phyloP scores from a whole-genome alignment of 2,329 filamentous ascomycete genomes.

The Pestalotiopsis sp. region DNA sequence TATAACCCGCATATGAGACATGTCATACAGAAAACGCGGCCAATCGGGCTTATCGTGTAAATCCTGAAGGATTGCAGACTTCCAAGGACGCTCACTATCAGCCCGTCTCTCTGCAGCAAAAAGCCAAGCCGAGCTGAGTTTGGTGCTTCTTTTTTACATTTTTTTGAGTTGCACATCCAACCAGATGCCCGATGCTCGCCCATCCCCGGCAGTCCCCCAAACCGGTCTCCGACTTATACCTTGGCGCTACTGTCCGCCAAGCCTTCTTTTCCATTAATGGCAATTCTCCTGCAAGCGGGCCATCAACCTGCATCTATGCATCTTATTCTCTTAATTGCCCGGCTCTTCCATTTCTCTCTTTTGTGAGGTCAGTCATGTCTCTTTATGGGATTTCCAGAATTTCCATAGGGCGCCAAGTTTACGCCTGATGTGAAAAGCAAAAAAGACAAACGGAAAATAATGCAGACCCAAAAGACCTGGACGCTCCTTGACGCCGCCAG shows the following conservation, averaged over 20 bases:
- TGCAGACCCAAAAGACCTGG: not conserved
- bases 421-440: not conserved
- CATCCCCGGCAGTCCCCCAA: not conserved
- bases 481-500: not conserved
- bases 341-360: too few relatives aligned
- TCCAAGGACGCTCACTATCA: not conserved
- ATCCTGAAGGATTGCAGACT: not conserved
- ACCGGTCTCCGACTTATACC: not conserved
- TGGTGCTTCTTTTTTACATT: not conserved
- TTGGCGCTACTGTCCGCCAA: not conserved
- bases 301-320: too few relatives aligned
- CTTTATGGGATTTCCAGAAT: too few relatives aligned
- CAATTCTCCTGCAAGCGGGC: not conserved
- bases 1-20: not conserved
- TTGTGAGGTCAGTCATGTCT: too few relatives aligned
- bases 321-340: too few relatives aligned
- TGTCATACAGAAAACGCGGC: not conserved
- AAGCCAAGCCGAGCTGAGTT: too few relatives aligned
- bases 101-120: not conserved
- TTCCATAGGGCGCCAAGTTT: too few relatives aligned
- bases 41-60: not conserved
- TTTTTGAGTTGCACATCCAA: not conserved
- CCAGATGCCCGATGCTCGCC: not conserved
- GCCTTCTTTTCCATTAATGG: not conserved
- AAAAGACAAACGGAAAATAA: not conserved